Evolutionary conservation across 1,284 basidiomycete genomes (phyloP), one percentile per base, ranked within the genome.

Genomic region (Leccinum fallax): DNA sequence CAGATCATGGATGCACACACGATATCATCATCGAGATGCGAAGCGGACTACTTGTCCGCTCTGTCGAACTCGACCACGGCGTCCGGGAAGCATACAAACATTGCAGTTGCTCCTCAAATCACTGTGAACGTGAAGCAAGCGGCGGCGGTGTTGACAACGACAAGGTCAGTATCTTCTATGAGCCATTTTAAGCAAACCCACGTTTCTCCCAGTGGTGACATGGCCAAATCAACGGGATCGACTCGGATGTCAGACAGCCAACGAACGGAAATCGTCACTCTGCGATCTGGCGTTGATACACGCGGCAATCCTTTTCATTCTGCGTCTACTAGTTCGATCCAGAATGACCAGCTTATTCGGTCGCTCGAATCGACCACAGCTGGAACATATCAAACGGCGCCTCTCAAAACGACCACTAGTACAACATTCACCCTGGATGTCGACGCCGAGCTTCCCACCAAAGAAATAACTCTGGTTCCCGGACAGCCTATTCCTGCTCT

Each of bases 91-190:
- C 19, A 6, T 26, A 21, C 51, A 1, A 15, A 6, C 4, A 13
- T 24, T 21, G 24, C 38, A 8, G 19, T 49, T 6, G 51, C 54
- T 6, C 63, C 68, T 51, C 59, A 60, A 21, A 56, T 57, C 24
- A 19, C 4, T 28, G 9, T 58, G n/a, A 32, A 46, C 9, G 32
- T 24, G 24, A n/a, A 57, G 16, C 55, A 62, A 24, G 24, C 57
- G 8, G 19, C 3, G 7, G 40, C 40, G n/a, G 16, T 34, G 2
- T 46, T 40, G n/a, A 38, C 4, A 13, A 30, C 4, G 4, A 38
- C 43, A 9, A 43, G 26, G 67, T 68, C 10, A 62, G 56, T 6
- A 2, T 36, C 5, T 34, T 58, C 24, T 24, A 15, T 49, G 2
- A 4, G n/a, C 1, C 16, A 16, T 4, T 2, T 1, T 1, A 2